A percentile compares a stretch with the other conserved stretches of the same genome.
Evolutionary conservation across 805 yeast species (phyloP).

Genomic region (Candida xyloterini): DNA sequence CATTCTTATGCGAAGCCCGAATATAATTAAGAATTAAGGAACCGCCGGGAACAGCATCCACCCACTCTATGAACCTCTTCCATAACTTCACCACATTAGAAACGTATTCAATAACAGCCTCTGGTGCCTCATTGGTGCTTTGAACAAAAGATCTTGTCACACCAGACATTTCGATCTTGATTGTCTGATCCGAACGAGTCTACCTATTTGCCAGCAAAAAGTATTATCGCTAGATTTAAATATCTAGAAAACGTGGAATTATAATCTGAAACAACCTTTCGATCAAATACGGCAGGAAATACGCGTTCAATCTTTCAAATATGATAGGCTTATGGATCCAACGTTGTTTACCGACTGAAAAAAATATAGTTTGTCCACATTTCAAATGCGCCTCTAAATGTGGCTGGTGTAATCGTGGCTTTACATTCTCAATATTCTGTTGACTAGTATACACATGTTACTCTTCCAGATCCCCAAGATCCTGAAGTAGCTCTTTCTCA

Average conservation of each 20-base stretch:
- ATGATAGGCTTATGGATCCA: too few species aligned
- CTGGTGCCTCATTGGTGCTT: constrained; percentile 22
- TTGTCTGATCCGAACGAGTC: constrained; percentile 1
- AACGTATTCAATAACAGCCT: constrained; percentile 26
- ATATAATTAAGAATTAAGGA: constrained; percentile 64
- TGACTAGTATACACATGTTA: background rate
- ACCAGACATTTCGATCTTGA: constrained; percentile 11
- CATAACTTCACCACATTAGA: constrained; percentile 27
- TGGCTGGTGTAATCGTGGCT: constrained; percentile 1
- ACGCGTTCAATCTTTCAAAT: background rate
- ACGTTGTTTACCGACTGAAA: too few species aligned
- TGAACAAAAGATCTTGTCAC: constrained; percentile 16
- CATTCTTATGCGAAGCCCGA: constrained; percentile 83
- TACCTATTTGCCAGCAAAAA: constrained; percentile 6
- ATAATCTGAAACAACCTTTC: background rate
- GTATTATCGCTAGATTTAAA: constrained; percentile 1
- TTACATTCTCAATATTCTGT: background rate
- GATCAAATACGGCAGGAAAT: background rate
- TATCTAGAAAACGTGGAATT: background rate
- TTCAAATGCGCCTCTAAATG: constrained; percentile 3
- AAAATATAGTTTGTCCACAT: background rate
- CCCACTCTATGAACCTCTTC: constrained; percentile 20
- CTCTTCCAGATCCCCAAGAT: constrained; percentile 45
- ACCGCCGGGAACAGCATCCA: constrained; percentile 52
- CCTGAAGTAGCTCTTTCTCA: constrained; percentile 48